Conservation (phyloP, 352 stramenopile genomes). For the Globisporangium cederbergense region DNA sequence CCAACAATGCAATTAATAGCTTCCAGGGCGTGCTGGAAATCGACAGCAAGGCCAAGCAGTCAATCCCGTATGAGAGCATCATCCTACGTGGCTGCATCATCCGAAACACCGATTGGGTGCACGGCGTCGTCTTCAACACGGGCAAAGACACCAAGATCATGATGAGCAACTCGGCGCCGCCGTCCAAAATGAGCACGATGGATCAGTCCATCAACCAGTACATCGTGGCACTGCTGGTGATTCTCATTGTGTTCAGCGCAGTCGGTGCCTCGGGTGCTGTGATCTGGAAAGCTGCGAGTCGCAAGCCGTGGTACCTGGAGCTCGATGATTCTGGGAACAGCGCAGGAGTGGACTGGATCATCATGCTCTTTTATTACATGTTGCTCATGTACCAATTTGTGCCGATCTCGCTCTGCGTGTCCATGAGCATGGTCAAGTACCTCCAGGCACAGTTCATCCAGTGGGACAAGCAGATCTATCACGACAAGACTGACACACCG, state of each 20-base stretch:
- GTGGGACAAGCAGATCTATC: conserved; percentile 93
- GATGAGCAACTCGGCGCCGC: conserved; percentile 77
- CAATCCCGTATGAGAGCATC: conserved; percentile 79
- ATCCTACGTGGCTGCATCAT: conserved; percentile 91
- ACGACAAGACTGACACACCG: conserved; percentile 83
- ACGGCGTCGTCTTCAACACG: conserved; percentile 92
- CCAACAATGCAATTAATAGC: conserved; percentile 89
- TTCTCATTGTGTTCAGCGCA: conserved; percentile 66
- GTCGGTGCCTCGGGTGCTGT: conserved; percentile 57
- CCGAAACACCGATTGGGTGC: conserved; percentile 91
- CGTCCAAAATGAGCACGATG: conserved; percentile 87
- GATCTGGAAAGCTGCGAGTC: conserved; percentile 40
- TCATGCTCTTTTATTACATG: conserved; percentile 92
- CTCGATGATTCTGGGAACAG: conserved; percentile 32
- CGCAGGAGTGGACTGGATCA: conserved; percentile 54
- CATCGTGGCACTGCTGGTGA: conserved; percentile 59
- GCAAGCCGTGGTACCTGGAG: conserved; percentile 59
- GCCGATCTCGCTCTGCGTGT: conserved; percentile 97
- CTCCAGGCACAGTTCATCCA: conserved; percentile 94
- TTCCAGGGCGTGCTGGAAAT: conserved; percentile 87
- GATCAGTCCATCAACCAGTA: conserved; percentile 80
- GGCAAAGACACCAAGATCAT: conserved; percentile 93
- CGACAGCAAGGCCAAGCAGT: conserved; percentile 41
- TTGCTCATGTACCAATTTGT: conserved; percentile 97
- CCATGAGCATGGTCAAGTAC: conserved; percentile 95